These are phyloP conservation scores for Talaromyces sp. DNA, from an alignment of 2,329 filamentous ascomycete species.

Conservation along the genomic window DNA sequence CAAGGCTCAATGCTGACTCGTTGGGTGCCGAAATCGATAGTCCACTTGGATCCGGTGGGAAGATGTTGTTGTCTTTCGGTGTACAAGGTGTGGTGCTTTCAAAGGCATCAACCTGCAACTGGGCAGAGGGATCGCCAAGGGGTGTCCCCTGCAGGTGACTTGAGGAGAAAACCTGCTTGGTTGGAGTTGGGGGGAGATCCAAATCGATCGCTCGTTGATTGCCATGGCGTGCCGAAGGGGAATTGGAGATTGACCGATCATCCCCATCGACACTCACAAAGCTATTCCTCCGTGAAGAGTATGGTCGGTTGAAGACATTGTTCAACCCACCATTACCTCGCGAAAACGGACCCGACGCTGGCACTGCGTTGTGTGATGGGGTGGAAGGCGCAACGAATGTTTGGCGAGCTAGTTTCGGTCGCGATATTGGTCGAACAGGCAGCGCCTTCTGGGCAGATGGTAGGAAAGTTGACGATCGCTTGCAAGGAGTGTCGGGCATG, in stretches of 20 bases:
- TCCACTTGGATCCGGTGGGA: conserved; percentile 76
- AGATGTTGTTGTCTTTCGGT: conserved; percentile 66
- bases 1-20: conserved; percentile 41
- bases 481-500: conserved; percentile 95
- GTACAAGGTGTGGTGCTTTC: conserved; percentile 67
- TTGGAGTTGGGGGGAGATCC: conserved; percentile 90
- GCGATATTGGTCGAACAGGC: conserved; percentile 60
- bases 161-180: conserved; percentile 56
- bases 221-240: conserved; percentile 55
- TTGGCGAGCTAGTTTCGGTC: conserved; percentile 64
- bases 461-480: conserved; percentile 72
- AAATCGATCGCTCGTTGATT: conserved; percentile 61
- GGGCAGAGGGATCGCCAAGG: conserved; percentile 49
- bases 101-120: conserved; percentile 59
- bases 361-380: conserved; percentile 66
- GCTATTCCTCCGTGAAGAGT: conserved; percentile 61
- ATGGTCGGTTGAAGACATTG: conserved; percentile 50
- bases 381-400: conserved; percentile 79
- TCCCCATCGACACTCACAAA: conserved; percentile 79
- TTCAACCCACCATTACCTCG: conserved; percentile 63
- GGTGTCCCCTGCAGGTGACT: conserved; percentile 9
- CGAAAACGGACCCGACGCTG: conserved; percentile 67
- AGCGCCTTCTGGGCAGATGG: conserved; percentile 59
- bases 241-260: conserved; percentile 61
- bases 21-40: conserved; percentile 73